Evolutionary conservation across 306 rosid genomes (phyloP), one percentile per base, ranked within the genome.

Genomic region (Arachis hypogaea): DNA sequence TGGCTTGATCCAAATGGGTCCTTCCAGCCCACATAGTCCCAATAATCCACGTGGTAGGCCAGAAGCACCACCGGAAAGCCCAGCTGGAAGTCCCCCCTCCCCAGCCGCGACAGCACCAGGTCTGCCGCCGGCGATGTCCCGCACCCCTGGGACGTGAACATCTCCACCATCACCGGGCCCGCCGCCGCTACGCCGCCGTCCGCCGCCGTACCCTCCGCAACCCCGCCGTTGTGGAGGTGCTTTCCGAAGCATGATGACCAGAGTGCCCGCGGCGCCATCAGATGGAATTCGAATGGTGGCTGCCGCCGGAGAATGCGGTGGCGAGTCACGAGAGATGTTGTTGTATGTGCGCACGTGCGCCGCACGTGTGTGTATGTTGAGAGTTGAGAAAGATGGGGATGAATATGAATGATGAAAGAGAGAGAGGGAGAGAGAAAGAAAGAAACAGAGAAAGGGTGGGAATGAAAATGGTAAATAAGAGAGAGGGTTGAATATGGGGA

Each of bases 21-120:
- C 73, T 94, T 94, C 99, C 99, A 94, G 9, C 99, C 99, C 90
- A 82, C 65, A 50, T 94, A 87, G 49, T 94, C 99, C 99, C 99
- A 94, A 41, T 92, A 94, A 66, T 94, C 99, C 58, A 94, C 99
- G 43, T 94, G 99, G 78, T 82, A 90, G 0, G 82, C 93, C 65
- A 94, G 50, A 11, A 89, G 82, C 77, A 91, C 86, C 80, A 91
- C 90, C 84, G 92, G 87, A 70, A 78, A 45, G 40, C 68, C 93
- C 74, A 55, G 73, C 67, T 38, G 82, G 38, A 91, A 91, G 66
- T 94, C 97, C 45, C 97, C 97, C 44, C 97, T 82, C 12, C 99
- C 99, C 4, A 94, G 78, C 88, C 96, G 83, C 9, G 99, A 92
- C 74, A 87, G 2, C 65, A 94, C 74, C 29, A 92, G 70, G 85